Percentiles rank a stretch among this genome's conserved stretches.
Evolutionary conservation across 2,329 filamentous ascomycete genomes (phyloP).

Genomic region (Thielaviopsis euricoi): DNA sequence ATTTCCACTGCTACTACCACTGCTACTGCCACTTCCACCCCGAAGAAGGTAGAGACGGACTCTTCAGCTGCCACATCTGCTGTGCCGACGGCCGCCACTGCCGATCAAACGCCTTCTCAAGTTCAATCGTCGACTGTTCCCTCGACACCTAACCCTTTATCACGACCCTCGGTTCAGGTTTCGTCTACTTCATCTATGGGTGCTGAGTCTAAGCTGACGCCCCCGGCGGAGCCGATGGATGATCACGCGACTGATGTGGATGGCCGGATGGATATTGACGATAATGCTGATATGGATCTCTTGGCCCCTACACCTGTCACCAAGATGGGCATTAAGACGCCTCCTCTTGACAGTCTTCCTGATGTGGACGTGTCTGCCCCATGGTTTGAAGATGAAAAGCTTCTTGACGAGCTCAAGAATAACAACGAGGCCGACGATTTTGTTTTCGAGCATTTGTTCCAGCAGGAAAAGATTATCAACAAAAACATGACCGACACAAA

Average conservation of each 20-base stretch:
- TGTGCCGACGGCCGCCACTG: not conserved
- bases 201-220: constrained; percentile 12
- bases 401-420: constrained; percentile 26
- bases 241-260: constrained; percentile 21
- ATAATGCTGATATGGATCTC: constrained; percentile 23
- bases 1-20: too few species aligned
- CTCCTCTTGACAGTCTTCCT: constrained; percentile 37
- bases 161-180: not conserved
- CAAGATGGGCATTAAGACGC: constrained; percentile 32
- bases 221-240: constrained; percentile 13
- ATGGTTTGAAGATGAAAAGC: constrained; percentile 5
- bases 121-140: not conserved
- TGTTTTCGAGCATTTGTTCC: constrained; percentile 22
- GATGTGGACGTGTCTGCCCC: constrained; percentile 20
- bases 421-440: constrained; percentile 27
- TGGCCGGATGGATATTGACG: constrained; percentile 38
- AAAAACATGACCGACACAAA: not conserved
- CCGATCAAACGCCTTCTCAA: not conserved
- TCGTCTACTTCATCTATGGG: not conserved
- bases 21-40: too few species aligned
- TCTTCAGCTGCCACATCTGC: not conserved
- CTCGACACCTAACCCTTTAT: not conserved
- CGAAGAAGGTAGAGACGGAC: not conserved
- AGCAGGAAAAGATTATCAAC: not conserved
- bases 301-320: constrained; percentile 18